Evolutionary conservation across 768 basidiomycete species (phyloP), one percentile per base, ranked within the genome.

Genomic region (Naganishia kalamii): DNA sequence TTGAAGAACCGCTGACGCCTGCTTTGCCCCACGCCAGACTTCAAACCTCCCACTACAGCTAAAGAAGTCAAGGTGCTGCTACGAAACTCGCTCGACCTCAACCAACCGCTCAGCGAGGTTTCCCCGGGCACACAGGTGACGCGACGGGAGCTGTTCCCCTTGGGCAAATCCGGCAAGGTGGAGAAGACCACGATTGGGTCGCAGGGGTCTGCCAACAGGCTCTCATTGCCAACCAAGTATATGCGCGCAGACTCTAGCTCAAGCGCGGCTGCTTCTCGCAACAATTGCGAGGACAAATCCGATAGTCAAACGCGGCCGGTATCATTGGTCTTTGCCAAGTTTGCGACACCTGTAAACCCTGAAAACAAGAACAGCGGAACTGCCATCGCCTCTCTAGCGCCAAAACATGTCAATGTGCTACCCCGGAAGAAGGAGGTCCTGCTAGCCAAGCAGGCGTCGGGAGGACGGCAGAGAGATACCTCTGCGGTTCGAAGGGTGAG

Each of bases 91-190:
- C 35, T 49, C 33, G 61, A 67, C 29, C 49, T 67, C 25, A 62
- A 57, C n/a, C 41, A 29, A 17, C 44, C 66, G 1, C 35, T 67
- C 27, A 40, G 50, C 15, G 66, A 62, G n/a, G 49, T 40, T 0
- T 67, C 66, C 6, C 66, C 66, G n/a, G 51, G 66, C 11, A 52
- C 46, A 35, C 66, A 67, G 43, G 43, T 67, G 17, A 35, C 50
- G 23, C 44, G 60, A 4, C 21, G 49, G 29, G 51, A 49, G 17
- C 59, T 30, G 21, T 40, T 49, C 8, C 41, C 32, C 12, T 8
- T 48, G 2, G 60, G 40, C 15, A 40, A 17, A 35, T 43, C n/a
- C 30, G 49, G n/a, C 29, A 23, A 7, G 2, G 25, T 15, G 8
- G 33, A 27, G 25, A n/a, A 48, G 21, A 3, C 41, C 33, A 25